Evolutionary conservation across 2,329 filamentous ascomycete species (phyloP).

Genomic region (Colletotrichum neosansevieriae): DNA sequence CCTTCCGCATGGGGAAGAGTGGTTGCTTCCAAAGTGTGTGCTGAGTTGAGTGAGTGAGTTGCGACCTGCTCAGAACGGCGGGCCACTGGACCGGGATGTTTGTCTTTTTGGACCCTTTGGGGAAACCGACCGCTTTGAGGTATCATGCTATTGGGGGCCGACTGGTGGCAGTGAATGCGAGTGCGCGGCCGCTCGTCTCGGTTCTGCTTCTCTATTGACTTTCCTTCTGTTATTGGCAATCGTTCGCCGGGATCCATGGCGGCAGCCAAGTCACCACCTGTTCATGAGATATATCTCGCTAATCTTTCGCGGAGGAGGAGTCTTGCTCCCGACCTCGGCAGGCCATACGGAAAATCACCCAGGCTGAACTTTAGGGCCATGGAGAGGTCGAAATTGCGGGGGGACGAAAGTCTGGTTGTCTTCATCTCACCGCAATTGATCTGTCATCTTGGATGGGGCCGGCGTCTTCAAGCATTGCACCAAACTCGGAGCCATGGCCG

Average conservation of each 20-base stretch:
- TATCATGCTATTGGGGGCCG: conserved; percentile 29
- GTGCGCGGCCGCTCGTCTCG: conserved; percentile 25
- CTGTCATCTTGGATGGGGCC: conserved; percentile 27
- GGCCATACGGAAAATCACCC: not conserved
- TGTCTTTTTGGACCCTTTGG: conserved; percentile 22
- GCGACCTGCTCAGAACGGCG: conserved; percentile 25
- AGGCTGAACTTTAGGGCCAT: not conserved
- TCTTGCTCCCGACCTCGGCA: conserved; percentile 23
- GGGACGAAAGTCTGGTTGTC: conserved; percentile 16
- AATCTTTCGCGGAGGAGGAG: conserved; percentile 30
- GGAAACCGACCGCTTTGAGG: conserved; percentile 15
- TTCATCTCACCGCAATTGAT: conserved; percentile 40
- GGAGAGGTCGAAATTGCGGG: conserved; percentile 14
- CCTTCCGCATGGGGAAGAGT: conserved; percentile 7
- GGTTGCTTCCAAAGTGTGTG: conserved; percentile 20
- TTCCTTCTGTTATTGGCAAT: conserved; percentile 15
- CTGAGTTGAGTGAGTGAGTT: conserved; percentile 28
- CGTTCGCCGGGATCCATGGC: not conserved
- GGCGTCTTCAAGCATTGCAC: conserved; percentile 15
- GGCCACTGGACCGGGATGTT: conserved; percentile 21
- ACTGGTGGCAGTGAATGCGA: conserved; percentile 5
- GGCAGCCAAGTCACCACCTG: not conserved
- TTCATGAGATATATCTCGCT: conserved; percentile 18
- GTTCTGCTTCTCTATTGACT: conserved; percentile 19
- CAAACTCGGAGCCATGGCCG: conserved; percentile 16